Percentiles rank a stretch among this genome's conserved stretches.
Conservation (phyloP, 2,329 filamentous ascomycete genomes). For the Colletotrichum falcatum region DNA sequence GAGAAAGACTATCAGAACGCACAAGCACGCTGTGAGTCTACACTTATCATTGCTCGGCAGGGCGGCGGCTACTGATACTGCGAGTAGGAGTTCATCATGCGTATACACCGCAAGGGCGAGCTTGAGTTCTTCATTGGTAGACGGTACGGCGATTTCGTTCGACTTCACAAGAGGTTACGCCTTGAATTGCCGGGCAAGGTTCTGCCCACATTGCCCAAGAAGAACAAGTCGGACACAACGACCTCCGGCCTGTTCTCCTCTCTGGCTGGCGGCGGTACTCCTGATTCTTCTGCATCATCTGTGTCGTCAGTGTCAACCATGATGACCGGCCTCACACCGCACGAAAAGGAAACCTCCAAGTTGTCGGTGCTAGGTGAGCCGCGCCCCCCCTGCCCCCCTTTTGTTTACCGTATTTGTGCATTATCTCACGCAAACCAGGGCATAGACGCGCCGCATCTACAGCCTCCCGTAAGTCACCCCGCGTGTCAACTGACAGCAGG, state of each 20-base stretch:
- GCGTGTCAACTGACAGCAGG: conserved; percentile 58
- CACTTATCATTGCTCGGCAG: conserved; percentile 35
- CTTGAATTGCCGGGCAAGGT: conserved; percentile 92
- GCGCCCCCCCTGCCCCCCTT: too few species aligned
- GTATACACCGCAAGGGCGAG: conserved; percentile 82
- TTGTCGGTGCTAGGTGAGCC: conserved; percentile 59
- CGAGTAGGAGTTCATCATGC: conserved; percentile 85
- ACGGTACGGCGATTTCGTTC: conserved; percentile 88
- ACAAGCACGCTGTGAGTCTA: conserved; percentile 87
- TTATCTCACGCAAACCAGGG: conserved; percentile 43
- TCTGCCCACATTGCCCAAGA: conserved; percentile 86
- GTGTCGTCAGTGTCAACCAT: conserved; percentile 84
- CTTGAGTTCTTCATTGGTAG: conserved; percentile 84
- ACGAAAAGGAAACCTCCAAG: conserved; percentile 50
- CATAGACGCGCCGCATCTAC: conserved; percentile 50
- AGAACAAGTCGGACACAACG: conserved; percentile 86
- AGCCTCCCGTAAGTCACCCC: conserved; percentile 55
- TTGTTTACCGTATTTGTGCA: not conserved
- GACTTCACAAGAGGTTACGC: conserved; percentile 81
- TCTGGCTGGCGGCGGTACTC: conserved; percentile 66
- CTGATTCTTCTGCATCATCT: conserved; percentile 83
- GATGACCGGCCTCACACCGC: conserved; percentile 54
- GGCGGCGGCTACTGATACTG: not conserved
- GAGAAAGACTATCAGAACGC: conserved; percentile 88
- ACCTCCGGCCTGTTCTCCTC: conserved; percentile 67